Conservation (phyloP, 495 filamentous ascomycete genomes). For the Aspergillus saccharolyticus region DNA sequence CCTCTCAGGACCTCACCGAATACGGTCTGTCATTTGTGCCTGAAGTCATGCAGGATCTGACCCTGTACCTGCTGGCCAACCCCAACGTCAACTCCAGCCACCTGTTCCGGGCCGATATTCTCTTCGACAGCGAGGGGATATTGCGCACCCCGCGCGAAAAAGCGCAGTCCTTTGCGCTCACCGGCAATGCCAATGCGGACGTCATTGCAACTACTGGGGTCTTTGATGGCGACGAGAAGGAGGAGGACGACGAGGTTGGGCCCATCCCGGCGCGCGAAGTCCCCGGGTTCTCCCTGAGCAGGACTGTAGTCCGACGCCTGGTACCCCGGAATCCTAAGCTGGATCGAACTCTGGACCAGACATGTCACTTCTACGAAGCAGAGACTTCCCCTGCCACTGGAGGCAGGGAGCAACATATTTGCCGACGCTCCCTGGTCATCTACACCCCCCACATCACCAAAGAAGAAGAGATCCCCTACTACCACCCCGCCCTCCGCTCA, state of each 20-base stretch:
- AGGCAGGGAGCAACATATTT: neutral
- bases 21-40: constrained; percentile 45
- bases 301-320: constrained; percentile 65
- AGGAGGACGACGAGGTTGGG: constrained; percentile 6
- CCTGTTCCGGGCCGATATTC: constrained; percentile 83
- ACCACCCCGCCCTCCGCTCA: constrained; percentile 70
- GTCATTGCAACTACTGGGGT: neutral
- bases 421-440: constrained; percentile 54
- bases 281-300: constrained; percentile 48
- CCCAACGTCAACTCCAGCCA: constrained; percentile 80
- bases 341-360: constrained; percentile 71
- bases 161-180: constrained; percentile 17
- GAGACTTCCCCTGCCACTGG: constrained; percentile 9
- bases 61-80: constrained; percentile 72
- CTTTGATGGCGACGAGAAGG: constrained; percentile 1
- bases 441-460: constrained; percentile 69
- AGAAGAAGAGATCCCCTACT: constrained; percentile 67
- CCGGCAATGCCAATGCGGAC: neutral
- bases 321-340: constrained; percentile 75
- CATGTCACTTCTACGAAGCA: constrained; percentile 61
- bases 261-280: constrained; percentile 33
- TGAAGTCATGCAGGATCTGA: constrained; percentile 55
- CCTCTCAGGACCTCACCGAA: constrained; percentile 30
- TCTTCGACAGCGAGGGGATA: constrained; percentile 47
- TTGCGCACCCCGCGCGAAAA: constrained; percentile 29